Conservation (phyloP, 768 basidiomycete species). For the Coprinellus micaceus region DNA sequence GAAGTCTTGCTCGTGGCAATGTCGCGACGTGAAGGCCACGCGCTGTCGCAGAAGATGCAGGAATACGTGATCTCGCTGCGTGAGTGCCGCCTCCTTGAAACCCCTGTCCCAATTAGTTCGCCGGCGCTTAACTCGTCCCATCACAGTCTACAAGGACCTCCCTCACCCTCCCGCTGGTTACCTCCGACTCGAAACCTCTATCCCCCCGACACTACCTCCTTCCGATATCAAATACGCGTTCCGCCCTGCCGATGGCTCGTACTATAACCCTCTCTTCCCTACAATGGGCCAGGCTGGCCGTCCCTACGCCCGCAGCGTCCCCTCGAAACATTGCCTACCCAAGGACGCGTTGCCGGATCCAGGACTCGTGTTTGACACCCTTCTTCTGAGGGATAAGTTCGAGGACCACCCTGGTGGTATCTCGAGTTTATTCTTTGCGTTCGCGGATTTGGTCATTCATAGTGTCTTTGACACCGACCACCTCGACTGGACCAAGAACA, state of each 20-base stretch:
- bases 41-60: conserved; percentile 40
- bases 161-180: conserved; percentile 68
- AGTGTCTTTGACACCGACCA: conserved; percentile 60
- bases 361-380: conserved; percentile 65
- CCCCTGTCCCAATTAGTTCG: conserved; percentile 6
- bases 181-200: conserved; percentile 21
- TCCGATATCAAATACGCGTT: conserved; percentile 42
- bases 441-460: conserved; percentile 76
- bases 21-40: conserved; percentile 41
- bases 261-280: conserved; percentile 54
- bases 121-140: conserved; percentile 12
- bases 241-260: conserved; percentile 57
- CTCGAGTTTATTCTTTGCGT: conserved; percentile 72
- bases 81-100: conserved; percentile 31
- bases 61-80: conserved; percentile 50
- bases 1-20: conserved; percentile 60
- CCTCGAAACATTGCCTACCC: conserved; percentile 41
- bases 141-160: conserved; percentile 71
- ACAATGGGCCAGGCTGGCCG: conserved; percentile 55
- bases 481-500: conserved; percentile 50
- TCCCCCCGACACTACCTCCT: not conserved
- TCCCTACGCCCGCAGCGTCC: conserved; percentile 68
- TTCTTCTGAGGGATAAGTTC: conserved; percentile 52
- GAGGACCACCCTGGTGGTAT: conserved; percentile 63
- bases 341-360: conserved; percentile 57